A percentile compares a stretch with the other conserved stretches of the same genome.
These are phyloP conservation scores for Diplodia mutila DNA, from an alignment of 2,329 filamentous ascomycete genomes.

Conservation along the genomic window DNA sequence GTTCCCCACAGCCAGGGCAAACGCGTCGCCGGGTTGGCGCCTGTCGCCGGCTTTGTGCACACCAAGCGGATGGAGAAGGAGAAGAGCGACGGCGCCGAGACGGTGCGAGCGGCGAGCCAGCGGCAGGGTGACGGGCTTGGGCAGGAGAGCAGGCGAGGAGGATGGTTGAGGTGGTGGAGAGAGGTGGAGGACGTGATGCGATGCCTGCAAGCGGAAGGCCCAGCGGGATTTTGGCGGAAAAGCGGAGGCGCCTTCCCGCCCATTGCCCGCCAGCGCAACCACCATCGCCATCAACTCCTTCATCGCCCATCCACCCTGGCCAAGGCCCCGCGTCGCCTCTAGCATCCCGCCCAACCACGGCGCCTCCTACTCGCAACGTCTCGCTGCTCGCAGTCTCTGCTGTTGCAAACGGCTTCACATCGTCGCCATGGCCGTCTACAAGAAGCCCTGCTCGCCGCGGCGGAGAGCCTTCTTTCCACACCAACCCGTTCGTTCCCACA, in stretches of 20 bases:
- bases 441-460: not conserved
- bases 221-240: not conserved
- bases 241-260: not conserved
- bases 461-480: not conserved
- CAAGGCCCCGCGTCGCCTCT: not conserved
- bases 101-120: not conserved
- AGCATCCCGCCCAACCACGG: not conserved
- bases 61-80: not conserved
- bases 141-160: not conserved
- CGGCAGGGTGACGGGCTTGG: not conserved
- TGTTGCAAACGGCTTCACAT: constrained; percentile 9
- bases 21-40: not conserved
- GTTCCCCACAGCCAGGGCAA: not conserved
- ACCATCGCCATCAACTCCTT: not conserved
- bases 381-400: constrained; percentile 5
- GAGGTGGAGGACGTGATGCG: not conserved
- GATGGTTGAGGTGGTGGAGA: not conserved
- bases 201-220: constrained; percentile 11
- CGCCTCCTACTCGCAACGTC: not conserved
- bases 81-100: not conserved
- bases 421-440: constrained; percentile 10
- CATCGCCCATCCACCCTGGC: not conserved
- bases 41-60: constrained; percentile 7
- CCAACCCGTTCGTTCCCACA: not conserved
- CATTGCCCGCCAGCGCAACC: not conserved